Evolutionary conservation across 1,139 yeast species (phyloP), one percentile per base, ranked within the genome.

Genomic region (Protomyces pachydermus): DNA sequence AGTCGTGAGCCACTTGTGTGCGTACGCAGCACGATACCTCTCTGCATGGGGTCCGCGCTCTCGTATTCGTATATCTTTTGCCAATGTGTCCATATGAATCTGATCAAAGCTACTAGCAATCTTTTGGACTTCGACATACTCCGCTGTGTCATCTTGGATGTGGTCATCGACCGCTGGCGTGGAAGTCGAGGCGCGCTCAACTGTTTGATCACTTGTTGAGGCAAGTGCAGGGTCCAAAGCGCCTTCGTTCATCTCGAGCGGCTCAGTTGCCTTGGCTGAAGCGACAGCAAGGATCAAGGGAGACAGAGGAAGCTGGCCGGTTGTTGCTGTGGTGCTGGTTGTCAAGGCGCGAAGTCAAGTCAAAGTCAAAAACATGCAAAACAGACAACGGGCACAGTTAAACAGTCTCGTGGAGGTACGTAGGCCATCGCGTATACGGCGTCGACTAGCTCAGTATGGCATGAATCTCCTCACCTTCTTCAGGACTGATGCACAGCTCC

Each of bases 401-500:
- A 5, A 5, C 32, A 28, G 32, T 5, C 5, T 28, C 8, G 32
- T 2, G 23, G 2, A 20, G 4, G 5, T 28, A 5, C 32, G 9
- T 28, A 28, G 32, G 1, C 32, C 32, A 28, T 28, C 32, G 23
- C 2, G 23, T 20, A 1, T 20, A 20, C 2, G 32, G 32, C 32
- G 32, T 28, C 8, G 32, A 28, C 48, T 42, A 42, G 48, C 48
- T 50, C 35, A 60, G 58, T 20, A 60, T 20, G 32, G 35, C 66
- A 48, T 55, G 64, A 14, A 65, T 61, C 18, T 55, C 62, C 53
- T 65, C 62, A n/a, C 66, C 66, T 42, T 65, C 66, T 34, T 65
- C 66, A n/a, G 66, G 61, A 51, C 66, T 64, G 45, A 65, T 61
- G 18, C 61, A 52, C 51, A 61, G 35, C 55, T 65, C 66, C 55